phyloP scores from a whole-genome alignment of 768 basidiomycete genomes.

The Agrocybe chaxingu region DNA sequence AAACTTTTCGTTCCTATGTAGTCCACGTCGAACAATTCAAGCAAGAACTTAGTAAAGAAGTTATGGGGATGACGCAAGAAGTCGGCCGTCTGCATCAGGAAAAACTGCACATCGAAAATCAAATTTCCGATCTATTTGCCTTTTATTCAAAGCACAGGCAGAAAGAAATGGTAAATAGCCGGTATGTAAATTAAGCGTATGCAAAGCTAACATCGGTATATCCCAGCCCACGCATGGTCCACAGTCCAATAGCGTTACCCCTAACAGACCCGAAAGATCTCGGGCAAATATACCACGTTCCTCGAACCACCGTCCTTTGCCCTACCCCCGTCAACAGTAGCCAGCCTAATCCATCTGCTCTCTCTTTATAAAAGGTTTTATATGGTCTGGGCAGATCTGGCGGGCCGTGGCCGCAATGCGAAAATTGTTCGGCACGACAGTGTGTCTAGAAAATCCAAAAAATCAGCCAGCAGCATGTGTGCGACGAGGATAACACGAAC shows the following conservation, averaged over 20 bases:
- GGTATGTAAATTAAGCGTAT: neutral
- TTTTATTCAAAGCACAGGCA: slow-evolving; percentile 68
- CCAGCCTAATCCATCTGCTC: neutral
- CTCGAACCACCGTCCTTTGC: slow-evolving; percentile 22
- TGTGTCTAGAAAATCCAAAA: slow-evolving; percentile 45
- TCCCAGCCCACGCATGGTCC: slow-evolving; percentile 17
- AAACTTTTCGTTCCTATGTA: slow-evolving; percentile 21
- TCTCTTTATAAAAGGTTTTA: neutral
- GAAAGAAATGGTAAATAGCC: slow-evolving; percentile 16
- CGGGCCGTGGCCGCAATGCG: slow-evolving; percentile 81
- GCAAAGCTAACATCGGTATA: neutral
- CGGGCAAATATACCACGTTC: slow-evolving; percentile 20
- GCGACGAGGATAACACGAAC: slow-evolving; percentile 32
- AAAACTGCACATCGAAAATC: slow-evolving; percentile 61
- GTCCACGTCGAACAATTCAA: slow-evolving; percentile 89
- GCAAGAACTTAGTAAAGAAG: slow-evolving; percentile 72
- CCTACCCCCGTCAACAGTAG: slow-evolving; percentile 17
- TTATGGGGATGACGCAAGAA: slow-evolving; percentile 70
- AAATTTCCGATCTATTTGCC: slow-evolving; percentile 70
- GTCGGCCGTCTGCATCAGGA: slow-evolving; percentile 65
- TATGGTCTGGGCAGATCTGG: slow-evolving; percentile 41
- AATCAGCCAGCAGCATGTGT: neutral
- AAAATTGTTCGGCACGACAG: slow-evolving; percentile 71
- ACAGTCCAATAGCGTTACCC: slow-evolving; percentile 7
- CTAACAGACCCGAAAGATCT: slow-evolving; percentile 9